A percentile compares a stretch with the other conserved stretches of the same genome.
Evolutionary conservation across 257 asterid species (phyloP).

Genomic region (Nicotiana tabacum): DNA sequence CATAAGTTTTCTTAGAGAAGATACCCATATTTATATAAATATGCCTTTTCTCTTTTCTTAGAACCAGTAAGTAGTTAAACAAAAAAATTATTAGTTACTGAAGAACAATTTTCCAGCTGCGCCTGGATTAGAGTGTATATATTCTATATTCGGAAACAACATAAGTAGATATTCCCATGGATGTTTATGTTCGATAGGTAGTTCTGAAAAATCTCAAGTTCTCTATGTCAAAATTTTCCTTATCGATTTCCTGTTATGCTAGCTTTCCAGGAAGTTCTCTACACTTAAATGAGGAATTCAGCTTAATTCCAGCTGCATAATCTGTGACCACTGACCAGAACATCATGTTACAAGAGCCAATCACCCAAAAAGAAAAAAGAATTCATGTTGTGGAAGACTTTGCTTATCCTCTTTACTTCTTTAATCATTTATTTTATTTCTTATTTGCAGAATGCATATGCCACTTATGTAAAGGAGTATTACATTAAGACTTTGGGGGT

Average conservation of each 20-base stretch:
- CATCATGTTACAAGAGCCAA: background rate
- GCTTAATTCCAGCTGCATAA: background rate
- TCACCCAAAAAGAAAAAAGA: background rate
- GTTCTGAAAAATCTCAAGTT: background rate
- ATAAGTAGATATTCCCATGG: background rate
- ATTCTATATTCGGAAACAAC: background rate
- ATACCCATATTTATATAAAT: background rate
- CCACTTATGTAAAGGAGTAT: conserved; percentile 65
- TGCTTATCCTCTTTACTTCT: background rate
- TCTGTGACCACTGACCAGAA: background rate
- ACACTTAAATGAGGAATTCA: background rate
- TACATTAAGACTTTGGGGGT: conserved; percentile 44
- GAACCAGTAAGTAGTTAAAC: background rate
- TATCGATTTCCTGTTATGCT: background rate
- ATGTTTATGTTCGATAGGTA: background rate
- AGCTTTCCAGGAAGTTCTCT: background rate
- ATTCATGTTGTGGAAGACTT: background rate
- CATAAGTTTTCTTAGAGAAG: background rate
- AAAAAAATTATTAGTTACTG: background rate
- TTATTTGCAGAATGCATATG: conserved; percentile 78
- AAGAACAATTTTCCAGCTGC: background rate
- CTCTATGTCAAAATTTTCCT: background rate
- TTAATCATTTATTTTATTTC: conserved; percentile 10
- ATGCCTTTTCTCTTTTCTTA: background rate
- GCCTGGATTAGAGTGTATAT: background rate